phyloP scores from a whole-genome alignment of 164 flowering plant genomes.

The Piper betle region DNA sequence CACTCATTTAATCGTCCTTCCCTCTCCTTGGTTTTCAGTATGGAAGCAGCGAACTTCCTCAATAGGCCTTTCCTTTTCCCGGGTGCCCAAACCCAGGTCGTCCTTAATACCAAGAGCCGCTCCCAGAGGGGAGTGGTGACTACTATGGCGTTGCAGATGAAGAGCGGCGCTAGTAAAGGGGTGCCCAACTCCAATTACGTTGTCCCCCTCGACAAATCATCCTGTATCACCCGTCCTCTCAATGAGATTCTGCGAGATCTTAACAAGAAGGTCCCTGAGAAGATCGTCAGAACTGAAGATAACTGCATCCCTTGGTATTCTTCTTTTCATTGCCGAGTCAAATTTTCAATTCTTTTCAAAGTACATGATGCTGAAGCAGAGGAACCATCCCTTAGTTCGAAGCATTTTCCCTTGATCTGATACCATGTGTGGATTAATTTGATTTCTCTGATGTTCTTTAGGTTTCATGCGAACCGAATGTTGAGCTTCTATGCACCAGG shows the following conservation, averaged over 20 bases:
- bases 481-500: constrained; percentile 94
- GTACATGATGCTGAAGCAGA: too few relatives aligned
- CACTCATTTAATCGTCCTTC: background rate
- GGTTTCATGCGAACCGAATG: constrained; percentile 98
- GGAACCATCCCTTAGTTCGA: too few relatives aligned
- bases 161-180: constrained; percentile 5
- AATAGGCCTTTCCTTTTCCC: background rate
- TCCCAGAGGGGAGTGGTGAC: background rate
- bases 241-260: constrained; percentile 84
- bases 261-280: constrained; percentile 81
- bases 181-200: constrained; percentile 65
- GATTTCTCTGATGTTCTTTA: constrained; percentile 8
- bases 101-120: background rate
- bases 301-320: constrained; percentile 55
- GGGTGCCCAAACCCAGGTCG: background rate
- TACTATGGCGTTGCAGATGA: constrained; percentile 6
- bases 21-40: background rate
- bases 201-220: constrained; percentile 63
- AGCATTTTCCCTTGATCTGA: too few relatives aligned
- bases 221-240: constrained; percentile 68
- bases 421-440: too few relatives aligned
- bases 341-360: background rate
- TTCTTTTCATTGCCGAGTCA: background rate
- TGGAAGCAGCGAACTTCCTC: constrained; percentile 7
- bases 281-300: constrained; percentile 29